Base-by-base conservation (phyloP, 1,139 yeast species). In the Dujonia santamariae region DNA sequence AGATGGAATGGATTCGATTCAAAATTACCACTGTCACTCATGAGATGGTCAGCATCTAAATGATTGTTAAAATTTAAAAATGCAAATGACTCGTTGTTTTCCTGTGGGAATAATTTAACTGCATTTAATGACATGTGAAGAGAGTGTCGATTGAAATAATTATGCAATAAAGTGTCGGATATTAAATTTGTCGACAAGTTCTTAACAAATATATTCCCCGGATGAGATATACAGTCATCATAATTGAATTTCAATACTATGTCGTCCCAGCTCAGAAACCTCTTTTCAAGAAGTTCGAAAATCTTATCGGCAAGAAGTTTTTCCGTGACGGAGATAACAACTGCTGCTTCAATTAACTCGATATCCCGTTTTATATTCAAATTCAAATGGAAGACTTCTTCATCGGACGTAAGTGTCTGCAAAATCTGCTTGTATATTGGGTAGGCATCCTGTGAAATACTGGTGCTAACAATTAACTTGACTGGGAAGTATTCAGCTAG, bases 201-300 rank as follows among this genome's bases (percentile, higher is more conserved):
- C 40, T 80, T 70, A 19, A 80, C 71, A 49, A 78, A 80, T 21
- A 81, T 52, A 45, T 76, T 75, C 1, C 85, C 86, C 1, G 88
- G 87, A 43, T 80, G 80, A 16, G 81, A 74, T 20, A 78, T 53
- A 19, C 80, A 72, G 36, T 67, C 59, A 22, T 68, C 61, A 42
- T 60, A 59, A 37, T 51, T 51, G 31, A 57, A 51, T 28, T 47
- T 11, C 14, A 46, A 23, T 14, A 16, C 4, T 7, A 26, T 11
- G 18, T 31, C 30, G 12, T 29, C 13, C 9, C 12, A 11, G 23
- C 23, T 21, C 11, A 11, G n/a, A 21, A 28, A 19, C 4, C n/a
- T 11, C 3, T 13, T n/a, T n/a, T 19, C 5, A 4, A 35, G 15
- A 6, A 28, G 9, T 12, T 35, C 35, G 14, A 18, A 35, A 7